phyloP scores from a whole-genome alignment of 345 rosid species.

The Tarenaya hassleriana region DNA sequence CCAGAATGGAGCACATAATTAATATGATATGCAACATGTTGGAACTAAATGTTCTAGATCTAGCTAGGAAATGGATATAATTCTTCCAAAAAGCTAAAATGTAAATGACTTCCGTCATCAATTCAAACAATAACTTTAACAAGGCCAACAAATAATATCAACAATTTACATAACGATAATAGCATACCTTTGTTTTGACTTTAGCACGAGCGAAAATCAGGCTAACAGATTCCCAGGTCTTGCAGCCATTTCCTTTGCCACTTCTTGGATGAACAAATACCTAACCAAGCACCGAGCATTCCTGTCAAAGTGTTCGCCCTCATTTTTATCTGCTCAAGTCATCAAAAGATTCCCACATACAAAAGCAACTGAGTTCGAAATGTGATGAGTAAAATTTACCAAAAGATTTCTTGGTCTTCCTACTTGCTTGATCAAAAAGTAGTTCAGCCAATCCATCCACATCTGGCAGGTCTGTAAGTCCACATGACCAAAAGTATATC shows the following conservation, averaged over 20 bases:
- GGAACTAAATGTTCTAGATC: not conserved
- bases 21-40: not conserved
- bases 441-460: slow-evolving; percentile 58
- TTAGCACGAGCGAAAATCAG: slow-evolving; percentile 63
- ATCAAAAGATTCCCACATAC: not conserved
- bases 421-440: slow-evolving; percentile 40
- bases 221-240: slow-evolving; percentile 75
- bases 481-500: slow-evolving; percentile 57
- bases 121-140: slow-evolving; percentile 9
- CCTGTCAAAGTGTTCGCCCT: slow-evolving; percentile 15
- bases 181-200: slow-evolving; percentile 58
- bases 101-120: not conserved
- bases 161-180: not conserved
- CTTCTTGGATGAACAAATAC: slow-evolving; percentile 82
- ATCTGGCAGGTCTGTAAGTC: slow-evolving; percentile 57
- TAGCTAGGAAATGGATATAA: not conserved
- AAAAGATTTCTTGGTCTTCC: slow-evolving; percentile 79
- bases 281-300: slow-evolving; percentile 34
- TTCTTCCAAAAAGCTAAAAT: not conserved
- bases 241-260: slow-evolving; percentile 69
- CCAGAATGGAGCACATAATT: slow-evolving; percentile 11
- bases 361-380: slow-evolving; percentile 12
- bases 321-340: not conserved
- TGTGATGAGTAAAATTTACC: slow-evolving; percentile 29
- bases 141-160: not conserved